A percentile compares a stretch with the other conserved stretches of the same genome.
Evolutionary conservation across 257 asterid genomes (phyloP).

Genomic region (Datura wrightii): DNA sequence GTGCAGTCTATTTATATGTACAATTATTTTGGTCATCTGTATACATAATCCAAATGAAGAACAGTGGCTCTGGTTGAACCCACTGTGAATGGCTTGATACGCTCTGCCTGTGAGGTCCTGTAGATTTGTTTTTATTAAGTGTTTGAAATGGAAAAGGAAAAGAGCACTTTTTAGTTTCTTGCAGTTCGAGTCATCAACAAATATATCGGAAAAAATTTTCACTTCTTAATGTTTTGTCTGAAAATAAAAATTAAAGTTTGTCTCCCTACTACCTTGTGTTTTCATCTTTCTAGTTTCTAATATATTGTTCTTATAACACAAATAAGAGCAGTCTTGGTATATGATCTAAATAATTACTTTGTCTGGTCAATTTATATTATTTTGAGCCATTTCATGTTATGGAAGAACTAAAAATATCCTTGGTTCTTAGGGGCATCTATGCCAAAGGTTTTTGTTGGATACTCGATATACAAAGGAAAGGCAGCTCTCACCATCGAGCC

Average conservation of each 20-base stretch:
- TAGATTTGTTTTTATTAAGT: background rate
- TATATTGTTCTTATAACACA: background rate
- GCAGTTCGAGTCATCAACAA: background rate
- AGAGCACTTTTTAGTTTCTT: background rate
- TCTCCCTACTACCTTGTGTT: background rate
- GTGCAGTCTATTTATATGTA: background rate
- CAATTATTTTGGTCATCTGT: background rate
- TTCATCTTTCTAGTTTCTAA: constrained; percentile 11
- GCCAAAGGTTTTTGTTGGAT: constrained; percentile 80
- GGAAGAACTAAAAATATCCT: background rate
- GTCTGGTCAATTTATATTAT: background rate
- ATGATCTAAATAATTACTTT: background rate
- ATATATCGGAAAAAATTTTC: background rate
- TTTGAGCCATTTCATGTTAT: constrained; percentile 11
- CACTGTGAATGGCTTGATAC: background rate
- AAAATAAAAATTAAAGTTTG: background rate
- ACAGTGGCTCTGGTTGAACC: background rate
- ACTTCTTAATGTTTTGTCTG: background rate
- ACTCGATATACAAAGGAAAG: constrained; percentile 90
- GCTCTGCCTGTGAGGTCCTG: background rate
- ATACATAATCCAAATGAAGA: background rate
- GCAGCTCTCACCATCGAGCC: constrained; percentile 91
- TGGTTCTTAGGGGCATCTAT: constrained; percentile 55
- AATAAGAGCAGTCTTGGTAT: background rate
- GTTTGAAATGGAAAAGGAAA: background rate